Evolutionary conservation across 177 flowering plant species (phyloP), one percentile per base, ranked within the genome.

Genomic region (Vitis hybrid): DNA sequence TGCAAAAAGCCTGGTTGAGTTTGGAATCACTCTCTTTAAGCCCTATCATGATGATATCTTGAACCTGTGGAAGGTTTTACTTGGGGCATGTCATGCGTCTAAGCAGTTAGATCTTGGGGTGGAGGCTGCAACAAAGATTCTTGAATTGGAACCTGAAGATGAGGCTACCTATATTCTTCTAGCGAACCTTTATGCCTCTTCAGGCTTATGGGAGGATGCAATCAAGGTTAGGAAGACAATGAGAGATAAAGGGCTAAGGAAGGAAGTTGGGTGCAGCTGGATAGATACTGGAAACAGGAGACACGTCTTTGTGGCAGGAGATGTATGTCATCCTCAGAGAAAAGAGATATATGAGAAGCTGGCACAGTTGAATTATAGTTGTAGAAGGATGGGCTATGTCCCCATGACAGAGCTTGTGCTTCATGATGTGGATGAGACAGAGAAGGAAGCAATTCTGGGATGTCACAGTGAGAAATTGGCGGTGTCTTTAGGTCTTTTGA

Each of bases 231-330:
- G 84, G 32, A 56, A 66, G 54, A 13, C 48, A 66, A 66, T 81
- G 78, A 69, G 30, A 60, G 62, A 60, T 1, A 74, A 56, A 50
- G 82, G 82, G 40, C 35, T 81, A 59, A 79, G 54, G 55, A 80
- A 79, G 70, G 84, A 81, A 68, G 55, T 55, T 32, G 84, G 84
- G 19, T 72, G 72, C 60, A 82, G 85, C 58, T 80, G 85, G 81
- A 75, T 82, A 24, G 85, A 80, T 35, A 56, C 62, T 13, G 60
- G 69, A 21, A 80, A 76, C 70, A 72, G 32, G 64, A 71, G 67
- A 68, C 85, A 82, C 55, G 11, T 66, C 8, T 82, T 82, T 69
- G 83, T 77, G 5, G 82, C 81, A 12, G 81, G 83, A 16, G 85
- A 80, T 62, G 56, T 75, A n/a, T 77, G 35, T 51, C 85, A 82